Evolutionary conservation across 2,329 filamentous ascomycete species (phyloP), one percentile per base, ranked within the genome.

Genomic region (Aureobasidium sp.): DNA sequence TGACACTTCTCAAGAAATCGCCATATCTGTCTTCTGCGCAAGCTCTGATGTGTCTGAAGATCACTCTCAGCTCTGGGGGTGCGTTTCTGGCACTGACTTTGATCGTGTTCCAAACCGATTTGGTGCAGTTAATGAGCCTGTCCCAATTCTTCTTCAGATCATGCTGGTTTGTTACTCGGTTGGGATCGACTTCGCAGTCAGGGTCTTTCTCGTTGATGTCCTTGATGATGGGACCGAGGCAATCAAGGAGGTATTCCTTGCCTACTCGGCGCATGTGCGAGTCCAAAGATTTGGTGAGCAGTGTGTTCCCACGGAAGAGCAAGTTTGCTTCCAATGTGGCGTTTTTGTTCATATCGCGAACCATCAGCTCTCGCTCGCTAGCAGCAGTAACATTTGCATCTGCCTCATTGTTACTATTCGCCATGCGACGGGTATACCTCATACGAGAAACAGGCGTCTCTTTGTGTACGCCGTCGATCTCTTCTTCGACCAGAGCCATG

Each of bases 1-100:
- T 86, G 41, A 96, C 91, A 1, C 89, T 93, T 32, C 91, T 87
- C 46, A 96, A 78, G 69, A 95, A 97, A 72, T 96, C 91, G 32
- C 93, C 93, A 72, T 96, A 97, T 20, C 92, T 87, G 72, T 97
- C 92, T 68, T 97, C 93, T 17, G 93, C 92, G 63, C 95, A 95
- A 8, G 91, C 91, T 59, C 91, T 84, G 57, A 97, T 89, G 68
- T 96, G 96, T 70, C 95, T 89, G 69, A 97, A 87, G 61, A 97
- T 89, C 62, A 90, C 84, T 50, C 92, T 83, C 57, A 97, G 78
- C 72, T 97, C 92, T 2, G 89, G 77, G 0, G 93, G 92, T 67
- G 94, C 87, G 63, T 86, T 85, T 15, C 81, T 79, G 2, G 88
- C 86, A n/a, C 90, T 94, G 39, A 79, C 80, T 51, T 86, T 81